Evolutionary conservation across 2,329 filamentous ascomycete species (phyloP).

Genomic region (Hypoxylon rubiginosum): DNA sequence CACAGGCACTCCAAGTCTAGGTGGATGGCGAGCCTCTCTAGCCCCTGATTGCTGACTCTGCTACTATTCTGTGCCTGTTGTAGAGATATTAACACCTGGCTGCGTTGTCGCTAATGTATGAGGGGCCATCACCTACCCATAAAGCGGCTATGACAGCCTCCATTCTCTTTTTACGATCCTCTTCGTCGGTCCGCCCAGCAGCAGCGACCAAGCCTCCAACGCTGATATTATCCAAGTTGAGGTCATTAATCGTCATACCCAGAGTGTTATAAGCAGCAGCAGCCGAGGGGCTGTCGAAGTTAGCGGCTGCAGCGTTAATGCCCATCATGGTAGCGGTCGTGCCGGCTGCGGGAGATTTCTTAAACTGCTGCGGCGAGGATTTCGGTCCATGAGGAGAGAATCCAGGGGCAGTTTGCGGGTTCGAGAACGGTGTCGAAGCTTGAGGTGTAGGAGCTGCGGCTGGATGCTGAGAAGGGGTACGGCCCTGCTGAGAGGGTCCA

Average conservation of each 20-base stretch:
- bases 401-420: constrained; percentile 66
- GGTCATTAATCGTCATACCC: constrained; percentile 63
- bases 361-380: constrained; percentile 74
- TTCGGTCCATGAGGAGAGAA: constrained; percentile 70
- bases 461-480: constrained; percentile 63
- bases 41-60: constrained; percentile 78
- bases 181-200: constrained; percentile 60
- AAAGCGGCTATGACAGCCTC: constrained; percentile 65
- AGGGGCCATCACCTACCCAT: constrained; percentile 56
- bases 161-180: constrained; percentile 68
- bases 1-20: constrained; percentile 75
- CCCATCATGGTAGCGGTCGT: constrained; percentile 62
- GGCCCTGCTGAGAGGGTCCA: constrained; percentile 64
- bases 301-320: constrained; percentile 62
- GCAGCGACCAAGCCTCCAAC: constrained; percentile 62
- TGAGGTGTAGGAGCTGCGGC: constrained; percentile 71
- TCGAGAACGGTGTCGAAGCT: constrained; percentile 76
- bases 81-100: constrained; percentile 22
- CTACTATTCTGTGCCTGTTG: constrained; percentile 63
- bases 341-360: constrained; percentile 70
- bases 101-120: constrained; percentile 51
- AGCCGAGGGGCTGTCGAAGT: constrained; percentile 75
- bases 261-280: constrained; percentile 72
- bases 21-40: constrained; percentile 77
- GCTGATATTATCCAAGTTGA: constrained; percentile 65